phyloP scores from a whole-genome alignment of 208 protist species.

The Trichomonas gallinae region DNA sequence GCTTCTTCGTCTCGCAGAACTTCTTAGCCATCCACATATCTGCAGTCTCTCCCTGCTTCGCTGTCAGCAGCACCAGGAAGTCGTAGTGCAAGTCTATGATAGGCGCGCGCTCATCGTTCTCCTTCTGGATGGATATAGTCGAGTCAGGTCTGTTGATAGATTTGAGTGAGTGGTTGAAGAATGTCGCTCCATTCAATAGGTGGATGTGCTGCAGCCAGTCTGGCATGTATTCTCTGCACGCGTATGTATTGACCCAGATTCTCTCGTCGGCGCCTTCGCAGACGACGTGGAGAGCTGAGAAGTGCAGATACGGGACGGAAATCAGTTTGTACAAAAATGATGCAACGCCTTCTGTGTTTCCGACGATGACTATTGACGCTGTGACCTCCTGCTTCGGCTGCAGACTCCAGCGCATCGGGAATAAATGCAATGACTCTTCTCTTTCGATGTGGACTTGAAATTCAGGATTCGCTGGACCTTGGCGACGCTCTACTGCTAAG shows the following conservation, averaged over 20 bases:
- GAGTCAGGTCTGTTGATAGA: not conserved
- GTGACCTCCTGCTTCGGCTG: not conserved
- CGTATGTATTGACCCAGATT: not conserved
- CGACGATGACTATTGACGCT: not conserved
- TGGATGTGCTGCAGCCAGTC: constrained; percentile 5
- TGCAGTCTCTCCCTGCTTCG: not conserved
- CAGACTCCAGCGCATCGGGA: not conserved
- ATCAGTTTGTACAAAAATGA: not conserved
- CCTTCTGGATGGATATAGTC: not conserved
- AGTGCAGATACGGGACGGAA: constrained; percentile 1
- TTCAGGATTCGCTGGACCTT: not conserved
- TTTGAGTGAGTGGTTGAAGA: not conserved
- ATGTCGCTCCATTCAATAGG: not conserved
- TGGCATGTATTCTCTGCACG: not conserved
- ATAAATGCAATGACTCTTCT: not conserved
- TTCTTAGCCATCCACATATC: constrained; percentile 24
- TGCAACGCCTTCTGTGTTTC: not conserved
- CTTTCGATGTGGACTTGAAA: not conserved
- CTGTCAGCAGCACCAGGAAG: not conserved
- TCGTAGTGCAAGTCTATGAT: not conserved
- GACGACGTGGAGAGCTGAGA: not conserved
- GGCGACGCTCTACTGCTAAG: not conserved
- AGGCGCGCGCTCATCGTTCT: not conserved
- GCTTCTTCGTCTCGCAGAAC: not conserved
- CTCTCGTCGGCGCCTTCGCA: not conserved